Percentiles rank a stretch among this genome's conserved stretches.
phyloP scores from a whole-genome alignment of 2,329 filamentous ascomycete genomes.

The Stemphylium beticola region DNA sequence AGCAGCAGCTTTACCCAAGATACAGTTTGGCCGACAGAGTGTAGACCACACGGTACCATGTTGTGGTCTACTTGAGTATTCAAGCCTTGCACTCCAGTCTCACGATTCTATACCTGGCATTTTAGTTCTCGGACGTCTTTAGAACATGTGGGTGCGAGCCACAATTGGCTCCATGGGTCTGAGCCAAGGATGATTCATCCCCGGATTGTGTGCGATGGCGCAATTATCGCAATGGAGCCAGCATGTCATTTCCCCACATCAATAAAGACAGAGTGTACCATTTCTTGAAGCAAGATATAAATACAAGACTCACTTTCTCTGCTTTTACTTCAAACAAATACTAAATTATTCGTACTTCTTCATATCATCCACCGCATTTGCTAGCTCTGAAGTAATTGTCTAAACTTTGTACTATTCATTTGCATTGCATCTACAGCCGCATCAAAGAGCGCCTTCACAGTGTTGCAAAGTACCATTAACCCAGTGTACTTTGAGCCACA shows the following conservation, averaged over 20 bases:
- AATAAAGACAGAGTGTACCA: conserved; percentile 9
- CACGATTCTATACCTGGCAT: background rate
- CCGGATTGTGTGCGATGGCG: conserved; percentile 47
- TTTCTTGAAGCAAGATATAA: conserved; percentile 14
- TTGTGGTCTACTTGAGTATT: background rate
- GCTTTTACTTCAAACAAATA: background rate
- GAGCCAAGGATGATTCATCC: conserved; percentile 9
- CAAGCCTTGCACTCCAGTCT: background rate
- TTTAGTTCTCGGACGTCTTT: background rate
- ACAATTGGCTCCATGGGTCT: conserved; percentile 3
- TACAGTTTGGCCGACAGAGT: background rate
- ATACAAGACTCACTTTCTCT: conserved; percentile 1
- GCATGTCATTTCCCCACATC: conserved; percentile 13
- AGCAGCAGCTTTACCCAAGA: background rate
- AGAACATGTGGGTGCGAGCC: conserved; percentile 9
- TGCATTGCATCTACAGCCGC: background rate
- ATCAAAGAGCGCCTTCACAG: background rate
- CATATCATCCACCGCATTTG: background rate
- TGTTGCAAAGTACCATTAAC: background rate
- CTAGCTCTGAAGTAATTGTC: background rate
- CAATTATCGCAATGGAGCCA: conserved; percentile 27
- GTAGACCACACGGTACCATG: background rate
- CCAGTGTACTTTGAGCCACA: background rate
- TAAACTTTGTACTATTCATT: background rate
- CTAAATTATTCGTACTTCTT: background rate